Evolutionary conservation across 148 eudicot genomes (phyloP), one percentile per base, ranked within the genome.

Genomic region (Nepenthes gracilis): DNA sequence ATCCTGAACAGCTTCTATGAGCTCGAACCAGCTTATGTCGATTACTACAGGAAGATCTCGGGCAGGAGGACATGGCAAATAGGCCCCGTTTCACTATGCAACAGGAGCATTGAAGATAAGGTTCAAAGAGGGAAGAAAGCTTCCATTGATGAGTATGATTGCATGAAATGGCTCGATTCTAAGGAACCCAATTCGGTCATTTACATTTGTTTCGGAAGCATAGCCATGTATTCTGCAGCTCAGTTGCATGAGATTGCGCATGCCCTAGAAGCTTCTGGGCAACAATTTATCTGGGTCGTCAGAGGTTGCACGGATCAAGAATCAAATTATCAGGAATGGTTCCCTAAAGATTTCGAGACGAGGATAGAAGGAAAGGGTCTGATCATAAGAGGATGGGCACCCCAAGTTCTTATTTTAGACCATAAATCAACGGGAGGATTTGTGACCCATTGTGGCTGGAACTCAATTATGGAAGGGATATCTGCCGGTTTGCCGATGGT

Each of bases 1-100:
- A 58, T 73, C 14, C 58, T 78, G 55, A 78, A 78, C 49, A 67
- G 70, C 64, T 78, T 74, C 45, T 67, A 60, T 10, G 73, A 70
- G 64, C 56, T 78, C 14, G 73, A 78, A 62, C 36, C 72, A 1
- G 65, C 14, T 34, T 74, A 74, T 54, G 55, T 15, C 6, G 70
- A 67, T 43, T 34, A 67, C 9, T 67, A 64, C 49, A 54, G 9
- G 40, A 54, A 57, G n/a, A 48, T 55, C 1, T 12, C 60, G 47
- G 63, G 65, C 2, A 66, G 64, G 12, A 73, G 61, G 47, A 43
- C 55, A 1, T 77, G 81, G 81, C 55, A 47, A 12, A 64, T 77
- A 34, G 77, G 81, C 50, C 81, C 81, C 0, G 60, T 73, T 63
- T 66, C 75, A 0, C 43, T 77, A 12, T 73, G 50, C 36, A 37